Conservation (phyloP, 2,329 filamentous ascomycete species). For the Microcyclospora pomicola region DNA sequence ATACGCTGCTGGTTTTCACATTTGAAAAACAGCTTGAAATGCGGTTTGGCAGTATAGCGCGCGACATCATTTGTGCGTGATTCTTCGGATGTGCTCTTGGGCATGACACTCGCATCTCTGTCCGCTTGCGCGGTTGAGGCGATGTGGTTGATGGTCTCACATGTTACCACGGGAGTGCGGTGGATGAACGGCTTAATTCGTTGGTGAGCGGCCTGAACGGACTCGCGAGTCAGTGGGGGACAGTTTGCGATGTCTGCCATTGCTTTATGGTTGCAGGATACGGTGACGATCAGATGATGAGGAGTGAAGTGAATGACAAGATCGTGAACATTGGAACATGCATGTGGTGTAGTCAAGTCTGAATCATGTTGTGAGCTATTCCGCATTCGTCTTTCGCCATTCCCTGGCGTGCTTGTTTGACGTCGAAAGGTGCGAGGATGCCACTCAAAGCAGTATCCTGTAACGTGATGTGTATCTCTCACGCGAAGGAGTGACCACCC, state of each 20-base stretch:
- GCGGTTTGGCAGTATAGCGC: slow-evolving; percentile 41
- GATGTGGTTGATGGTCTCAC: slow-evolving; percentile 56
- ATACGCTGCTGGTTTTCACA: slow-evolving; percentile 86
- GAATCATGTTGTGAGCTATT: too few relatives aligned
- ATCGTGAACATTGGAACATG: too few relatives aligned
- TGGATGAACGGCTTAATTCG: slow-evolving; percentile 67
- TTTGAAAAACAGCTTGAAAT: slow-evolving; percentile 75
- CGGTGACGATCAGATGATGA: too few relatives aligned
- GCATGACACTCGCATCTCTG: slow-evolving; percentile 8
- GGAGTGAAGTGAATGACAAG: too few relatives aligned
- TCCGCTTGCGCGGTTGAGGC: slow-evolving; percentile 55
- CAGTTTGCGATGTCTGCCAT: slow-evolving; percentile 35
- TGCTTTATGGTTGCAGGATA: too few relatives aligned
- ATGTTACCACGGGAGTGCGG: slow-evolving; percentile 70
- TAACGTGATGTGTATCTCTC: too few relatives aligned
- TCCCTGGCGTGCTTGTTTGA: too few relatives aligned
- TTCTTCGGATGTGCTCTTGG: not conserved
- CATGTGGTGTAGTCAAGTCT: too few relatives aligned
- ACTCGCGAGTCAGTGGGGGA: slow-evolving; percentile 56
- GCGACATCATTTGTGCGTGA: slow-evolving; percentile 1
- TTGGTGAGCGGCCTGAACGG: slow-evolving; percentile 56
- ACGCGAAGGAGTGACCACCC: too few relatives aligned
- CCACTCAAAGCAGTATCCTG: too few relatives aligned
- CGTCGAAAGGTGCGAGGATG: too few relatives aligned
- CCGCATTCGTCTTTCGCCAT: too few relatives aligned